Evolutionary conservation across 768 basidiomycete species (phyloP), one percentile per base, ranked within the genome.

Genomic region (Porpolomopsis calyptriformis): DNA sequence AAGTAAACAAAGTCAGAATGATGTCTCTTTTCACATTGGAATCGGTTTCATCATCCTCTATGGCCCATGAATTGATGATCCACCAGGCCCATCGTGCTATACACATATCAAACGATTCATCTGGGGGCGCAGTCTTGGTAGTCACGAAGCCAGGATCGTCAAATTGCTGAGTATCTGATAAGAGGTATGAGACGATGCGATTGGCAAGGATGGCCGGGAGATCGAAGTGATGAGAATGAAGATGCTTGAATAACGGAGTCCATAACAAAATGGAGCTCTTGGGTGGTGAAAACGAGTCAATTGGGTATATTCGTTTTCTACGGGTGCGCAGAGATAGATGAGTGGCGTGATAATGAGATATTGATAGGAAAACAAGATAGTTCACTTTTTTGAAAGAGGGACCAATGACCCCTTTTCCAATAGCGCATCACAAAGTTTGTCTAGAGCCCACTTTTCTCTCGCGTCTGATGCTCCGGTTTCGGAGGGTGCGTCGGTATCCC

Each of bases 351-450:
- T n/a, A n/a, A n/a, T n/a, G n/a, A n/a, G n/a, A 31, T 31, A 7
- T 14, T 31, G 7, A 31, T 31, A 7, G 7, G 7, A 14, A 31
- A 31, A 14, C 29, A 31, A 14, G 14, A 31, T 14, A 14, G 16
- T 74, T 51, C 52, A 93, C 94, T 81, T 91, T 65, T 80, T 86
- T 1, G 89, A 83, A 2, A 85, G 53, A 6, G 94, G 92, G 3
- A 97, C 82, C 6, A 97, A 65, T 8, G 69, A 76, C 8, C 90
- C 90, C 49, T 73, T 76, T 47, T 78, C 79, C 40, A 86, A 53
- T 10, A 98, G 64, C 0, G 63, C 72, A 39, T 82, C 77, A 45
- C 78, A 81, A 2, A 98, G 61, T 27, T 64, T 62, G 44, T 86
- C 82, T 35, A 87, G 56, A 5, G 82, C 83, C 74, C 78, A 82